Conservation (phyloP, 345 rosid genomes). For the Sonneratia alba region DNA sequence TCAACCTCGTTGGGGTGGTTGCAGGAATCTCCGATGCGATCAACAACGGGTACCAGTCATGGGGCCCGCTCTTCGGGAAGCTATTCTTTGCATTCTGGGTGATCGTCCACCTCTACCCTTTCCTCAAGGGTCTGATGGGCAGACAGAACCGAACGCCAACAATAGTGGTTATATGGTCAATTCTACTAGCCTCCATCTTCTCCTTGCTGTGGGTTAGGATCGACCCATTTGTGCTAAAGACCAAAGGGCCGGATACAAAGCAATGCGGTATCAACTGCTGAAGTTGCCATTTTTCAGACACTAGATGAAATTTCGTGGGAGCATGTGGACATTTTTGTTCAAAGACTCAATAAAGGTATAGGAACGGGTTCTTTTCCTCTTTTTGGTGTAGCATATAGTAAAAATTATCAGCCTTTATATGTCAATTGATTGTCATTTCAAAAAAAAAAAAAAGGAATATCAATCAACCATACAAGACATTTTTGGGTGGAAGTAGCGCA, state of each 20-base stretch:
- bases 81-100: constrained; percentile 94
- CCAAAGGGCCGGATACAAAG: constrained; percentile 82
- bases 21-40: constrained; percentile 92
- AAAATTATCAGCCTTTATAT: no score
- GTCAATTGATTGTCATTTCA: no score
- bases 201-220: constrained; percentile 93
- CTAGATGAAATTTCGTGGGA: background rate
- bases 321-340: no score
- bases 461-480: no score
- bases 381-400: no score
- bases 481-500: no score
- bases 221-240: constrained; percentile 84
- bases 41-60: constrained; percentile 61
- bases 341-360: no score
- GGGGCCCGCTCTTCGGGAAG: constrained; percentile 46
- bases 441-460: no score
- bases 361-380: no score
- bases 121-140: constrained; percentile 98
- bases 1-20: constrained; percentile 90
- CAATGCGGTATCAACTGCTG: constrained; percentile 87
- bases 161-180: constrained; percentile 92
- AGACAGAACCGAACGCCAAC: constrained; percentile 93
- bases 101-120: constrained; percentile 90
- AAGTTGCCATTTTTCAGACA: constrained; percentile 4
- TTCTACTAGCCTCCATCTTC: constrained; percentile 87